phyloP scores from a whole-genome alignment of 306 rosid genomes.

The Cucumis sativus region DNA sequence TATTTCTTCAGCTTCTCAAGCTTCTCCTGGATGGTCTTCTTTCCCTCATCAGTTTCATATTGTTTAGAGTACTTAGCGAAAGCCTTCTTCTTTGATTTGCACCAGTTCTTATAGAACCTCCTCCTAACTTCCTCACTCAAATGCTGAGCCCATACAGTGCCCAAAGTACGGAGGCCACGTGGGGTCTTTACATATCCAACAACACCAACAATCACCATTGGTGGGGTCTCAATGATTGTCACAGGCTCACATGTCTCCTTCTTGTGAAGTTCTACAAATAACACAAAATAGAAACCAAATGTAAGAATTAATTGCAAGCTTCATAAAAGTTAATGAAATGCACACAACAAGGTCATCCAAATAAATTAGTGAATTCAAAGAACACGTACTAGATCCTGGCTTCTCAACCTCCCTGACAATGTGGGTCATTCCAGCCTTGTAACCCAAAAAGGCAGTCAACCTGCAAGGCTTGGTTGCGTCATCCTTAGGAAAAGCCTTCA shows the following conservation, averaged over 20 bases:
- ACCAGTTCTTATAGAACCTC: slow-evolving; percentile 78
- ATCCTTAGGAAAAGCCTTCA: slow-evolving; percentile 90
- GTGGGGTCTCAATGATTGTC: slow-evolving; percentile 73
- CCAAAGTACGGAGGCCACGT: slow-evolving; percentile 69
- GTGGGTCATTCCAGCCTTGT: slow-evolving; percentile 93
- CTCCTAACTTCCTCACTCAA: slow-evolving; percentile 68
- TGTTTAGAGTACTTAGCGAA: slow-evolving; percentile 60
- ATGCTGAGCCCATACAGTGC: slow-evolving; percentile 86
- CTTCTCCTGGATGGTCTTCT: slow-evolving; percentile 47
- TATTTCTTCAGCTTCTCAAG: slow-evolving; percentile 69
- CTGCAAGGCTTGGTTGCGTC: slow-evolving; percentile 50
- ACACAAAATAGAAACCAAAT: background rate
- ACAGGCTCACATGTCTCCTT: slow-evolving; percentile 89
- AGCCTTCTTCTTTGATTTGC: slow-evolving; percentile 92
- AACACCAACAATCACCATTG: slow-evolving; percentile 74
- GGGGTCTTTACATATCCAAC: slow-evolving; percentile 83
- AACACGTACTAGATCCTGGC: slow-evolving; percentile 54
- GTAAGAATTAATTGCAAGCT: background rate
- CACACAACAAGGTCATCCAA: too few relatives aligned
- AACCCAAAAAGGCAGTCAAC: slow-evolving; percentile 64
- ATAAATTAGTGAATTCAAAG: background rate
- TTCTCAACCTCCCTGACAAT: slow-evolving; percentile 82
- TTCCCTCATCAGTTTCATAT: slow-evolving; percentile 63
- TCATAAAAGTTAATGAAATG: background rate
- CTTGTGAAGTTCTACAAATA: slow-evolving; percentile 64